These are phyloP conservation scores for Phytophthora cryptogea DNA, from an alignment of 352 stramenopile species.

Conservation along the genomic window DNA sequence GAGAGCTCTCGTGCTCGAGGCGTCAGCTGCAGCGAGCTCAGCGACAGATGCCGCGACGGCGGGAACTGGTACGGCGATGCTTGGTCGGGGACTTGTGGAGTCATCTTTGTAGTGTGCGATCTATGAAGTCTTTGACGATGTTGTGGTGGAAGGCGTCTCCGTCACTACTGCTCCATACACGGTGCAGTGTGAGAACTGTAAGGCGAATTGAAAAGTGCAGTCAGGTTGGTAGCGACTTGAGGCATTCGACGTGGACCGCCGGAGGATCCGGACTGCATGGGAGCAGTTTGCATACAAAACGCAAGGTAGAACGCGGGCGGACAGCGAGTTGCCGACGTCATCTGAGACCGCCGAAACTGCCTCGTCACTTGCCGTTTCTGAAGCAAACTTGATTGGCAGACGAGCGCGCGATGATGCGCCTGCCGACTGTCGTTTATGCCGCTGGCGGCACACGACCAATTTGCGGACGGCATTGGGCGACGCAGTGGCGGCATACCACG, in stretches of 20 bases:
- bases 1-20: slow-evolving; percentile 27
- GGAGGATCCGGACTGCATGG: slow-evolving; percentile 3
- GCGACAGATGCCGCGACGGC: slow-evolving; percentile 15
- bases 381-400: slow-evolving; percentile 24
- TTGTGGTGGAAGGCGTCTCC: not conserved
- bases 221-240: slow-evolving; percentile 1
- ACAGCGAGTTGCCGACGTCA: slow-evolving; percentile 14
- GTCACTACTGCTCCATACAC: not conserved
- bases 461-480: slow-evolving; percentile 12
- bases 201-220: slow-evolving; percentile 27
- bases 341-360: slow-evolving; percentile 25
- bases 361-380: slow-evolving; percentile 31
- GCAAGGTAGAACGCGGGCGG: slow-evolving; percentile 12
- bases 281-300: slow-evolving; percentile 19
- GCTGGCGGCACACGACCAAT: slow-evolving; percentile 14
- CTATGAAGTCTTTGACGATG: not conserved
- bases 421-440: slow-evolving; percentile 16
- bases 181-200: not conserved
- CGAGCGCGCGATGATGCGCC: slow-evolving; percentile 25
- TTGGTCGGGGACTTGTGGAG: slow-evolving; percentile 20
- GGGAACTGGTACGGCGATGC: slow-evolving; percentile 15
- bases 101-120: slow-evolving; percentile 6
- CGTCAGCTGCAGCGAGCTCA: slow-evolving; percentile 32
- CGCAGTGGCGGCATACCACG: slow-evolving; percentile 27
- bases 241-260: not conserved